Evolutionary conservation across 305 asterid genomes (phyloP), one percentile per base, ranked within the genome.

Genomic region (Solanum hybrid): DNA sequence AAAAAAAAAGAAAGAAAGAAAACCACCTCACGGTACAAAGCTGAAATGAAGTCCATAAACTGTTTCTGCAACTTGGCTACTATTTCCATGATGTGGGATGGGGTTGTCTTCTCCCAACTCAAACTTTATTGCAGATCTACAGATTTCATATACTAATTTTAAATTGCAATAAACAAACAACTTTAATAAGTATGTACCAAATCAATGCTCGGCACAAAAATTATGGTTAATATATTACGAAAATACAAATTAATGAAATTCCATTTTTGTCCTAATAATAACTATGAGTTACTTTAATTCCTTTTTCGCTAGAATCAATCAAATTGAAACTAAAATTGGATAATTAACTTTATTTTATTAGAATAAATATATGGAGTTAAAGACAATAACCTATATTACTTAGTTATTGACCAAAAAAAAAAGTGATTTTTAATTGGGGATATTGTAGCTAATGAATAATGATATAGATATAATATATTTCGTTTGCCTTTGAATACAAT

Each of bases 1-100:
- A 16, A 79, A 79, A 79, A 11, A 26, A 37, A 80, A 13, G 5
- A 37, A 51, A 18, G 10, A 80, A 24, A 39, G 29, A 46, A 46
- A 8, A 3, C 75, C 71, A 94, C 98, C 94, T 94, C 96, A 5
- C 75, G 94, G 90, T 92, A 92, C 33, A 95, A 94, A 90, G 95
- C 90, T 91, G 89, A 89, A 4, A 92, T 90, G 95, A 89, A 92
- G 88, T 95, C 95, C 89, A 94, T 89, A 75, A 89, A 95, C 77
- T 94, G 94, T 92, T 93, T 92, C 95, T 93, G 96, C 95, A 95
- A 90, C 91, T 92, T 93, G 5, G 93, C 93, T 46, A 94, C 92
- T 87, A 89, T 91, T 90, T 93, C 95, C 98, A 94, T 95, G 85
- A 36, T 31, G 37, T 29, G 88, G 26, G 39, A 1, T 33, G 34